phyloP scores from a whole-genome alignment of 257 asterid genomes.

The Osmanthus fragrans region DNA sequence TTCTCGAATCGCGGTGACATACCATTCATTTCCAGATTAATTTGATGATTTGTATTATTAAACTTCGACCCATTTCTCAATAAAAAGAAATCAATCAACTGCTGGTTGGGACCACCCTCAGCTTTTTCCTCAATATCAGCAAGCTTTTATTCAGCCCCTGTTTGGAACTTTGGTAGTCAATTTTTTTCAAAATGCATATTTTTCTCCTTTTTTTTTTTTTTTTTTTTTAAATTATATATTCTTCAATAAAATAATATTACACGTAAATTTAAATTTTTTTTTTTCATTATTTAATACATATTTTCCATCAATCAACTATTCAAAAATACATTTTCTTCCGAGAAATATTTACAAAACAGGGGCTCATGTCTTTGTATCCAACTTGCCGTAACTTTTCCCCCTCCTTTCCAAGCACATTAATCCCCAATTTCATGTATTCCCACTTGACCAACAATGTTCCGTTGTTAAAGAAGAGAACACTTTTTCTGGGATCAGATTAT shows the following conservation, averaged over 20 bases:
- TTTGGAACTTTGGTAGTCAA: no score
- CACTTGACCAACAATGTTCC: conserved; percentile 24
- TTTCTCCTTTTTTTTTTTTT: no score
- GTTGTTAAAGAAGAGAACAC: conserved; percentile 23
- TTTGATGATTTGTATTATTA: background rate
- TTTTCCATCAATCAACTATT: no score
- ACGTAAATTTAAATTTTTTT: no score
- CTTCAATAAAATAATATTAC: no score
- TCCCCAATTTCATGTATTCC: conserved; percentile 22
- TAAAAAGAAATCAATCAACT: conserved; percentile 21
- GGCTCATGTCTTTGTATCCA: conserved; percentile 21
- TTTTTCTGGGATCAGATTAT: conserved; percentile 23
- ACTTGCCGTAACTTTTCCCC: conserved; percentile 5
- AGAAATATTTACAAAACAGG: no score
- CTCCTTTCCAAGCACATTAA: conserved; percentile 21
- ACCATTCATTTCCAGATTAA: background rate
- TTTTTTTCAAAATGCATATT: no score
- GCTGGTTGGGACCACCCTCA: conserved; percentile 47
- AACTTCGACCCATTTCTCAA: conserved; percentile 7
- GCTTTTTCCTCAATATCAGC: conserved; percentile 48
- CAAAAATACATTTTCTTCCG: no score
- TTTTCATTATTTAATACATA: no score
- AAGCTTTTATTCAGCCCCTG: conserved; percentile 27
- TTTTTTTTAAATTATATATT: no score
- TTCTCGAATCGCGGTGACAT: background rate